phyloP scores from a whole-genome alignment of 805 yeast genomes.

The Debaryomyces castellii region DNA sequence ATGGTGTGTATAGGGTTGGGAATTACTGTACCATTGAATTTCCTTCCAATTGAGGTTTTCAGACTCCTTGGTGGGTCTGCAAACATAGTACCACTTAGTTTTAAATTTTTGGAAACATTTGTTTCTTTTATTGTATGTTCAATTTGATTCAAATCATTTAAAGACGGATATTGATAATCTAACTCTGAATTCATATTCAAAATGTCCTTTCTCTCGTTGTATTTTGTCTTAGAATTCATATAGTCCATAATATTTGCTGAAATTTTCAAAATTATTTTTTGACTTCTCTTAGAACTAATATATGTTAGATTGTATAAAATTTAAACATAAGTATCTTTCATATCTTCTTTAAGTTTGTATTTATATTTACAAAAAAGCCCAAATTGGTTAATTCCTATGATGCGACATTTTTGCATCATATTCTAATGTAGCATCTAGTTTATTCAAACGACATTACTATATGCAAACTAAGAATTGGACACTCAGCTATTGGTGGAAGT shows the following conservation, averaged over 20 bases:
- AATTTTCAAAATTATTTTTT: too few species aligned
- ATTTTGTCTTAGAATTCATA: neutral
- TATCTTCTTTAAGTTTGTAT: neutral
- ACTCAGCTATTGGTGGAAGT: neutral
- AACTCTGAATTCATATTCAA: constrained; percentile 3
- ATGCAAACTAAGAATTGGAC: neutral
- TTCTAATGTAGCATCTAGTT: neutral
- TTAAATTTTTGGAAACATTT: constrained; percentile 12
- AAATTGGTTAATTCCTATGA: neutral
- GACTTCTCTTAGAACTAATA: neutral
- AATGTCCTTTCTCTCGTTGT: neutral
- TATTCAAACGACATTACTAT: neutral
- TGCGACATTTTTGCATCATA: neutral
- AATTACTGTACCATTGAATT: neutral
- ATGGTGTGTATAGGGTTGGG: constrained; percentile 23
- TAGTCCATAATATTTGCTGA: neutral
- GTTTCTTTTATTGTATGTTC: constrained; percentile 8
- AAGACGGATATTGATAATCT: constrained; percentile 12
- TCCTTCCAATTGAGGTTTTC: constrained; percentile 1
- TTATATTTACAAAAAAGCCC: neutral
- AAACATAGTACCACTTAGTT: constrained; percentile 5
- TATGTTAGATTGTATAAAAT: neutral
- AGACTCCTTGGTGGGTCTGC: neutral
- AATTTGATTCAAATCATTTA: neutral
- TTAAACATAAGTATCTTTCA: neutral